phyloP scores from a whole-genome alignment of 1,139 yeast species.

The Casaregolazyma lundiana region DNA sequence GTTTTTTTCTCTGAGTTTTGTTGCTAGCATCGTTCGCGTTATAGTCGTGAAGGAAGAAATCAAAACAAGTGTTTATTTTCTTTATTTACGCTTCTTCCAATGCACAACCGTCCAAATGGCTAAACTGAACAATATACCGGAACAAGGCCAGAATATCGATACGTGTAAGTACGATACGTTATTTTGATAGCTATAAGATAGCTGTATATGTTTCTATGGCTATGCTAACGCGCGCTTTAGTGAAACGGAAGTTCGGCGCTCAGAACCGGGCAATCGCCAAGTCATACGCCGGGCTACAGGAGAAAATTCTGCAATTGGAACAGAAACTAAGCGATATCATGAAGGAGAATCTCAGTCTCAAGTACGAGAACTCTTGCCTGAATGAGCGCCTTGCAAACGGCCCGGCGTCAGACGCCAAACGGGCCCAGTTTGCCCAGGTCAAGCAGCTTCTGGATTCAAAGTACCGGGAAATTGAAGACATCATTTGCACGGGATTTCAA shows the following conservation, averaged over 20 bases:
- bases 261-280: slow-evolving; percentile 29
- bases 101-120: slow-evolving; percentile 20
- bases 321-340: slow-evolving; percentile 19
- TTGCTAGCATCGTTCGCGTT: slow-evolving; percentile 20
- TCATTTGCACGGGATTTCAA: slow-evolving; percentile 12
- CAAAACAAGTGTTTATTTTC: slow-evolving; percentile 1
- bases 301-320: slow-evolving; percentile 24
- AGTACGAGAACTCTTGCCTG: slow-evolving; percentile 21
- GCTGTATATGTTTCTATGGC: too few relatives aligned
- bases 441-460: slow-evolving; percentile 12
- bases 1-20: slow-evolving; percentile 38
- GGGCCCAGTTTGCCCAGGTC: slow-evolving; percentile 10
- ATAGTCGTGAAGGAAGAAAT: background rate
- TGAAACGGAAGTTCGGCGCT: slow-evolving; percentile 22
- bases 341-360: slow-evolving; percentile 24
- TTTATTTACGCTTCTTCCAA: slow-evolving; percentile 5
- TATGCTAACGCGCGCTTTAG: slow-evolving; percentile 9
- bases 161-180: slow-evolving; percentile 20
- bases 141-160: slow-evolving; percentile 21
- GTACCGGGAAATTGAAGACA: slow-evolving; percentile 14
- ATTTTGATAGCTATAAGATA: too few relatives aligned
- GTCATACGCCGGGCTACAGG: slow-evolving; percentile 24
- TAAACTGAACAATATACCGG: slow-evolving; percentile 19
- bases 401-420: background rate
- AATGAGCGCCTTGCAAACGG: slow-evolving; percentile 4